phyloP scores from a whole-genome alignment of 257 asterid species.

The Ilex asprella region DNA sequence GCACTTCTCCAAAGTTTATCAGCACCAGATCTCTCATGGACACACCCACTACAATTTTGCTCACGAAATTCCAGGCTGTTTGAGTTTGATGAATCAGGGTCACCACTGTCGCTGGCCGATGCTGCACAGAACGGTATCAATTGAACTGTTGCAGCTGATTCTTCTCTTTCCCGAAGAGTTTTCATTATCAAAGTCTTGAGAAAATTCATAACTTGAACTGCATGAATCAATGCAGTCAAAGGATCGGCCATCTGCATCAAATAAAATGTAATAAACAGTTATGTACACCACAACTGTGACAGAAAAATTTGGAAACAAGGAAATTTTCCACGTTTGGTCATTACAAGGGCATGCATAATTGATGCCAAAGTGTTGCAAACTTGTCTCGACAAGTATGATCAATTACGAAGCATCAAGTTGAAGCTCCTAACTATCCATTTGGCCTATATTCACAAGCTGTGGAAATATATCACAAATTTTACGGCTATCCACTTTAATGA shows the following conservation, averaged over 20 bases:
- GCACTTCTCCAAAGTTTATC: conserved; percentile 20
- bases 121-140: conserved; percentile 17
- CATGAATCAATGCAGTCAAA: conserved; percentile 80
- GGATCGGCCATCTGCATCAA: conserved; percentile 83
- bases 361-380: not conserved
- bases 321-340: not conserved
- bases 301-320: not conserved
- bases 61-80: conserved; percentile 5
- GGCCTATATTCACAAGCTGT: too few relatives aligned
- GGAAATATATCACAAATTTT: too few relatives aligned
- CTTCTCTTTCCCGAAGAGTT: conserved; percentile 42
- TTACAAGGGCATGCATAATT: not conserved
- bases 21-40: conserved; percentile 8
- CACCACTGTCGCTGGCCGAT: conserved; percentile 16
- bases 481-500: too few relatives aligned
- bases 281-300: not conserved
- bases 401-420: too few relatives aligned
- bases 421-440: too few relatives aligned
- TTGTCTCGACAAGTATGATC: too few relatives aligned
- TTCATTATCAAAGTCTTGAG: conserved; percentile 61
- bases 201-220: conserved; percentile 88
- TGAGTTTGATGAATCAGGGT: conserved; percentile 9
- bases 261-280: not conserved
- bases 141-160: conserved; percentile 15
- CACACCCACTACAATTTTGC: conserved; percentile 14